Base-by-base conservation (phyloP, 495 filamentous ascomycete species). In the Oidiodendron maius region DNA sequence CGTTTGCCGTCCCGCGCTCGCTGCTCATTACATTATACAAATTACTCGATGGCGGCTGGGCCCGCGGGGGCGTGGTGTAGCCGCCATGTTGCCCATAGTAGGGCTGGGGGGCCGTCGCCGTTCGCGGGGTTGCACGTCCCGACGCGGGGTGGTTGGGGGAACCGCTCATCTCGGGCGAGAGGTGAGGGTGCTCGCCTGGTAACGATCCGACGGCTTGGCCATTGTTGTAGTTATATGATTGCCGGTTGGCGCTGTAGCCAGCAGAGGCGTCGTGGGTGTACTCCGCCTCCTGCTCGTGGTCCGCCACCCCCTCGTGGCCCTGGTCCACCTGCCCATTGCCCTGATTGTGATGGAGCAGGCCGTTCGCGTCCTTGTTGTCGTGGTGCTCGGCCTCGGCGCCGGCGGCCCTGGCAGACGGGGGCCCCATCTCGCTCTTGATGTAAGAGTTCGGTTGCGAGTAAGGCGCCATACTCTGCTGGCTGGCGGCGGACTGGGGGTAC, bases 11-110 rank as follows among this genome's bases (percentile, higher is more conserved):
- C 3, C 77, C 81, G 15, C 88, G 79, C 47, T 89, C 86, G 63
- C 91, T 89, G 59, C 83, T 91, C 64, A 95, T 91, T 38, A 91
- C 81, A 67, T 84, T 93, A 73, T 95, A 95, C 34, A 96, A 70
- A 56, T 83, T 93, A 65, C 87, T 89, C 0, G 87, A 80, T 3
- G 86, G 75, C 13, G 77, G 71, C 35, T 75, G 74, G 22, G 40
- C 48, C 22, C 89, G 81, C 26, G 91, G 93, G 39, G 93, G 87
- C 1, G 89, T 94, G 46, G 71, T 81, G 64, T 86, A 91, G 39
- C 89, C 90, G 4, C 80, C 73, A 42, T 70, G 69, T 44, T 71
- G 69, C 10, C 76, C 54, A 75, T 91, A 96, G 63, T 93, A 89
- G 4, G 78, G 70, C 52, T 82, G 81, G 18, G 83, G 73, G 17